A percentile compares a stretch with the other conserved stretches of the same genome.
Evolutionary conservation across 1,139 yeast genomes (phyloP).

Genomic region (Suhomyces terraborum): DNA sequence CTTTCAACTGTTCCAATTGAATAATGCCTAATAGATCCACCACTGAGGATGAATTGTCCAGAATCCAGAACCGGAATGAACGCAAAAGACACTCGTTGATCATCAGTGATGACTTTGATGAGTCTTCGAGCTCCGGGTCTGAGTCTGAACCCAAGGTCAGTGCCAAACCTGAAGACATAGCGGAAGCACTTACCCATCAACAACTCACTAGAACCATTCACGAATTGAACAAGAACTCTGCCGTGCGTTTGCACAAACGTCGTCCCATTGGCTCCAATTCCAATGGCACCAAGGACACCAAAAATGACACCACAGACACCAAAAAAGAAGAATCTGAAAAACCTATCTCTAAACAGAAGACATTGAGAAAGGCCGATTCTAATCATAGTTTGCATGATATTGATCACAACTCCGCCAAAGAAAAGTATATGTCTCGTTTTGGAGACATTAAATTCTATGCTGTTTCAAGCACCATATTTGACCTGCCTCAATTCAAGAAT

Average conservation of each 20-base stretch:
- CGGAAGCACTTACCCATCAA: conserved; percentile 2
- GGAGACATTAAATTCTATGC: conserved; percentile 48
- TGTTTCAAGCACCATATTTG: conserved; percentile 51
- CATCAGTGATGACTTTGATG: conserved; percentile 24
- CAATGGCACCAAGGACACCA: not conserved
- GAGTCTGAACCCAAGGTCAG: conserved; percentile 1
- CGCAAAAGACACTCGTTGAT: conserved; percentile 27
- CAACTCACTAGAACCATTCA: conserved; percentile 6
- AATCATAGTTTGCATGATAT: not conserved
- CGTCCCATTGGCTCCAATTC: conserved; percentile 2
- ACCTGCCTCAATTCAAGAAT: conserved; percentile 38
- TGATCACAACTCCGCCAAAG: conserved; percentile 3
- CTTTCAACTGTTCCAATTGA: too few species aligned
- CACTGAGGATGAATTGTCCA: conserved; percentile 26
- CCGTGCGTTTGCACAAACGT: conserved; percentile 10
- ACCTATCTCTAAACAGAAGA: too few species aligned
- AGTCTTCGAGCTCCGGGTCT: conserved; percentile 8
- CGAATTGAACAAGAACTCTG: conserved; percentile 8
- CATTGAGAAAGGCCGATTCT: not conserved
- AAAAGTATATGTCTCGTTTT: conserved; percentile 33
- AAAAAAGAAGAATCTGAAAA: conserved; percentile 3
- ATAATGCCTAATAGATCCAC: conserved; percentile 9
- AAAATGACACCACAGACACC: not conserved
- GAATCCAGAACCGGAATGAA: conserved; percentile 25
- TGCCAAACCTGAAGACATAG: not conserved